Base-by-base conservation (phyloP, 2,329 filamentous ascomycete species). In the Alternaria ventricosa region DNA sequence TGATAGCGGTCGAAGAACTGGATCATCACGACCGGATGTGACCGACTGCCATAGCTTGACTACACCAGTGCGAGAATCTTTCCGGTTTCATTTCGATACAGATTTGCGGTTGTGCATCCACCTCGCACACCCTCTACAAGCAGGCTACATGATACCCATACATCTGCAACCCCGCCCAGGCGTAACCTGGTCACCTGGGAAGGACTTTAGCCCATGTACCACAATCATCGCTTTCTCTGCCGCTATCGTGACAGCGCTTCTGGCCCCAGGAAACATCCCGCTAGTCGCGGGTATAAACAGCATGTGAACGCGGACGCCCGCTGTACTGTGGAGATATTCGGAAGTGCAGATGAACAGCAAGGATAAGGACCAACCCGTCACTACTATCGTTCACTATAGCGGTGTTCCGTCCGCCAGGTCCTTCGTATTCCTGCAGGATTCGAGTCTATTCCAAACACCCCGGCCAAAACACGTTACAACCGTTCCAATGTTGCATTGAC, bases 111-210 rank as follows among this genome's bases (percentile, higher is more conserved):
- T 27, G 28, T 28, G 20, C 27, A 33, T 51, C 9, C 36, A 41
- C 36, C 36, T 41, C 36, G 36, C 36, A 41, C 36, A 41, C 36
- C n/a, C 36, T 41, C 5, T 18, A 41, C 36, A 18, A 41, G 36
- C 36, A 41, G 36, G n/a, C 36, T 41, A 41, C 36, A 41, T 41
- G 36, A 41, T 41, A 41, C n/a, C 36, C n/a, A 18, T 9, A 41
- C 53, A 43, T 33, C 57, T 46, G 36, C 18, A 60, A 67, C 67
- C 70, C 70, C 68, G 65, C 69, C 67, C 55, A 59, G 54, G 61
- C 36, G 36, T 62, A 56, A 41, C 18, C 36, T 44, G 60, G 58
- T 51, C 56, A 57, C 53, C 46, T 46, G 36, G 20, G 45, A 20
- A 57, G 60, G 49, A 57, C 55, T 12, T 43, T 45, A 53, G 41